phyloP scores from a whole-genome alignment of 169 alveolate genomes.

The Plasmodium vivax region DNA sequence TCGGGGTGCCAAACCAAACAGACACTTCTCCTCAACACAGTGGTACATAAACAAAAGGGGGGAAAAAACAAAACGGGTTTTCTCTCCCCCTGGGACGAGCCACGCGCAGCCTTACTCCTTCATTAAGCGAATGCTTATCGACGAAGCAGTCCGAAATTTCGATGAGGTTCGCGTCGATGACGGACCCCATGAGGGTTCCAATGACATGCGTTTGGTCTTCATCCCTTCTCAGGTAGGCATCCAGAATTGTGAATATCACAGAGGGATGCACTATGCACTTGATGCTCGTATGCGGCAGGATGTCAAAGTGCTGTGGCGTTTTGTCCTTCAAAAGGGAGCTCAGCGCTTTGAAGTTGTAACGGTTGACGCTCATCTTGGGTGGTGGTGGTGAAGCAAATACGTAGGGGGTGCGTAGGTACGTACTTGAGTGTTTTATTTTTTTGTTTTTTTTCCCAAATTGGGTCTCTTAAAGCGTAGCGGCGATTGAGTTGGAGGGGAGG shows the following conservation, averaged over 20 bases:
- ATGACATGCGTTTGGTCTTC: slow-evolving; percentile 91
- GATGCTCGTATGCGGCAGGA: slow-evolving; percentile 85
- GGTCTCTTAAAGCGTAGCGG: not conserved
- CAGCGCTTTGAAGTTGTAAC: slow-evolving; percentile 45
- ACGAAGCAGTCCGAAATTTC: slow-evolving; percentile 94
- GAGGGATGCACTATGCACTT: slow-evolving; percentile 91
- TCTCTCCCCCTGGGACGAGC: not conserved
- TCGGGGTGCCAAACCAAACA: too few relatives aligned
- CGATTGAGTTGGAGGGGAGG: not conserved
- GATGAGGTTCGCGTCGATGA: slow-evolving; percentile 89
- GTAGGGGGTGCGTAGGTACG: not conserved
- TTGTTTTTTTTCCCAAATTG: not conserved
- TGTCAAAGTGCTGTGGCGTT: slow-evolving; percentile 84
- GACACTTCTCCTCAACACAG: not conserved
- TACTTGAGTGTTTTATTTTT: not conserved
- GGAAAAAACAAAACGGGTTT: not conserved
- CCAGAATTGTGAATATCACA: slow-evolving; percentile 91
- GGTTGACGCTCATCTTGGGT: slow-evolving; percentile 40
- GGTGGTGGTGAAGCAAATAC: not conserved
- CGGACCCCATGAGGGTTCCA: slow-evolving; percentile 91
- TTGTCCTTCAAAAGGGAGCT: slow-evolving; percentile 66
- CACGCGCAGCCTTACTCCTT: slow-evolving; percentile 80
- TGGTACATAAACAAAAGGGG: not conserved
- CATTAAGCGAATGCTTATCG: slow-evolving; percentile 91
- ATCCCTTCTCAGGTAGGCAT: slow-evolving; percentile 91